Evolutionary conservation across 805 yeast genomes (phyloP).

Genomic region (Nakazawaea molendinolei): DNA sequence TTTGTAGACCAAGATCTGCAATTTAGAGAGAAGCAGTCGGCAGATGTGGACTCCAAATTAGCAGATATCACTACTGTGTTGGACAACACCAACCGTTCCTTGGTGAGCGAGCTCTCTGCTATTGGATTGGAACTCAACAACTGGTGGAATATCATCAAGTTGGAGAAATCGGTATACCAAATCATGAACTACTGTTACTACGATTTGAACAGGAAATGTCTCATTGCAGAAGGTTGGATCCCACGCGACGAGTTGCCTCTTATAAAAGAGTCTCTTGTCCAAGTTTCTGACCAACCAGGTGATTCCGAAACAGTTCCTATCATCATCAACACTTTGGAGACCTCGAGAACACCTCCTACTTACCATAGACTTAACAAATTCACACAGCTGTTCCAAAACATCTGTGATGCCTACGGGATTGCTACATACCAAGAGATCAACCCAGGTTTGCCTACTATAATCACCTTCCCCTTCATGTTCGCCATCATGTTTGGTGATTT

Average conservation of each 20-base stretch:
- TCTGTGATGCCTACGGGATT: constrained; percentile 72
- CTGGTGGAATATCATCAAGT: constrained; percentile 48
- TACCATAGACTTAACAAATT: constrained; percentile 65
- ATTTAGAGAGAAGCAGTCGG: constrained; percentile 30
- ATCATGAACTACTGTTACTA: constrained; percentile 61
- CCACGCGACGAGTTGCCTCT: constrained; percentile 46
- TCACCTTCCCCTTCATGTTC: constrained; percentile 77
- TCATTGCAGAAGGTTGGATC: constrained; percentile 72
- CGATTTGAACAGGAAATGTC: constrained; percentile 58
- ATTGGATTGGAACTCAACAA: constrained; percentile 52
- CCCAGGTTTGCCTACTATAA: constrained; percentile 68
- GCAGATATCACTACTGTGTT: constrained; percentile 45
- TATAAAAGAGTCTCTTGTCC: constrained; percentile 46
- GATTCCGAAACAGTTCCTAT: constrained; percentile 26
- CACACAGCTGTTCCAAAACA: constrained; percentile 61
- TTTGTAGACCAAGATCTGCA: constrained; percentile 42
- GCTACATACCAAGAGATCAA: constrained; percentile 72
- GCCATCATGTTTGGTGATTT: constrained; percentile 82
- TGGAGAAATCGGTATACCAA: constrained; percentile 54
- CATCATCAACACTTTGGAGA: constrained; percentile 52
- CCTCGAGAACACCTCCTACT: constrained; percentile 67
- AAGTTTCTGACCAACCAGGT: constrained; percentile 42
- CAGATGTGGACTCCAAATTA: constrained; percentile 41
- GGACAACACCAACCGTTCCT: constrained; percentile 43
- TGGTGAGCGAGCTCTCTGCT: constrained; percentile 60